Conservation (phyloP, 495 filamentous ascomycete genomes). For the Lophiostoma macrostomum region DNA sequence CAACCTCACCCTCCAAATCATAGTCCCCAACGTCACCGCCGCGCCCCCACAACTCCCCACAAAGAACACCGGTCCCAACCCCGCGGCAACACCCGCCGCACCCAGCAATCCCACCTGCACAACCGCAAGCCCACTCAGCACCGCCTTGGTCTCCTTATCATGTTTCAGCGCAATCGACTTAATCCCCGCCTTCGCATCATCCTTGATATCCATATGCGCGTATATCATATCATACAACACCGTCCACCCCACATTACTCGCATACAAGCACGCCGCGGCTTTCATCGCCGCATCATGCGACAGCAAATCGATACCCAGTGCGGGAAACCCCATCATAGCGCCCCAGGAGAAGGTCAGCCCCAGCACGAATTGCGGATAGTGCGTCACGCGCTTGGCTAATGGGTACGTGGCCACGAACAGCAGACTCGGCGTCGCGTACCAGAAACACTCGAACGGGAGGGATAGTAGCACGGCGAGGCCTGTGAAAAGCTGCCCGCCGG, state of each 20-base stretch:
- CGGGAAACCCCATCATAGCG: constrained; percentile 93
- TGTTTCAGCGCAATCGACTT: constrained; percentile 92
- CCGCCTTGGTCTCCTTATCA: constrained; percentile 79
- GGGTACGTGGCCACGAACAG: constrained; percentile 81
- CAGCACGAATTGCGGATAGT: constrained; percentile 91
- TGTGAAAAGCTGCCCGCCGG: constrained; percentile 72
- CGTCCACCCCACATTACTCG: constrained; percentile 89
- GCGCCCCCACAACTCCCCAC: constrained; percentile 81
- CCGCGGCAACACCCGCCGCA: constrained; percentile 67
- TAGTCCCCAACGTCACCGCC: constrained; percentile 67
- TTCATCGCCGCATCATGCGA: constrained; percentile 60
- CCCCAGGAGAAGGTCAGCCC: constrained; percentile 97
- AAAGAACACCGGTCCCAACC: constrained; percentile 83
- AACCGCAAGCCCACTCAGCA: constrained; percentile 72
- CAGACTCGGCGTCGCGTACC: constrained; percentile 82
- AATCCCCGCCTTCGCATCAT: constrained; percentile 88
- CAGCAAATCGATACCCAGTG: constrained; percentile 78
- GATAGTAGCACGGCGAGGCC: constrained; percentile 81
- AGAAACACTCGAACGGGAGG: constrained; percentile 80
- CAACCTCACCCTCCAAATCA: constrained; percentile 86
- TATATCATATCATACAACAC: constrained; percentile 98
- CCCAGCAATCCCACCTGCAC: constrained; percentile 77
- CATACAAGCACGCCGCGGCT: constrained; percentile 72
- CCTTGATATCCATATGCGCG: constrained; percentile 96
- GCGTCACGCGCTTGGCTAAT: constrained; percentile 85